Evolutionary conservation across 2,329 filamentous ascomycete species (phyloP).

Genomic region (Diaporthe aspalathi): DNA sequence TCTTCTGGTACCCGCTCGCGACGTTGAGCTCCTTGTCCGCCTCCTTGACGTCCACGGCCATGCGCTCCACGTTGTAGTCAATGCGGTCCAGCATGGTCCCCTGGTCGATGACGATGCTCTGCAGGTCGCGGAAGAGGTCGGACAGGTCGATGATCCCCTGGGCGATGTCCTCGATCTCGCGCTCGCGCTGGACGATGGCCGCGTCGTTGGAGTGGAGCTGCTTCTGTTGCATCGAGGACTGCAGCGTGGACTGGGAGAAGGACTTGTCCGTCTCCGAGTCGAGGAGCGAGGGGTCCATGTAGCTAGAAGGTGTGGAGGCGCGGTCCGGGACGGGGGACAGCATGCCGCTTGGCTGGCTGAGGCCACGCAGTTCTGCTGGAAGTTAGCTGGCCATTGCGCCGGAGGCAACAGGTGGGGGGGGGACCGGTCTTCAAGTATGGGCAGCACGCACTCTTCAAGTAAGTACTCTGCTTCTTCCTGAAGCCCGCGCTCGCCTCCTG

Average conservation of each 20-base stretch:
- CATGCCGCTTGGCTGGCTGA: conserved; percentile 69
- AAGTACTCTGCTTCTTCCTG: conserved; percentile 96
- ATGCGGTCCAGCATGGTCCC: conserved; percentile 93
- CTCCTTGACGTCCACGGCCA: conserved; percentile 91
- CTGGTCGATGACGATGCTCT: conserved; percentile 94
- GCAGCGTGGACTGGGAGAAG: conserved; percentile 89
- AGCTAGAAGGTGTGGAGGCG: conserved; percentile 66
- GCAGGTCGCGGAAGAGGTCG: conserved; percentile 95
- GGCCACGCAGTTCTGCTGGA: conserved; percentile 75
- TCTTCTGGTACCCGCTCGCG: conserved; percentile 88
- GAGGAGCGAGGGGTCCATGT: conserved; percentile 83
- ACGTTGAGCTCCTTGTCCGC: conserved; percentile 93
- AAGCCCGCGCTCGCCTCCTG: conserved; percentile 94
- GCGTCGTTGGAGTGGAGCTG: conserved; percentile 81
- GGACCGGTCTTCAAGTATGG: background rate
- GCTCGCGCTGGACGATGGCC: conserved; percentile 89
- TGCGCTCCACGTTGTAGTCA: conserved; percentile 97
- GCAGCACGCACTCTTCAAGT: conserved; percentile 81
- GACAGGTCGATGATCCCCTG: conserved; percentile 97
- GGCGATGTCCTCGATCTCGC: conserved; percentile 97
- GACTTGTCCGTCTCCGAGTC: conserved; percentile 95
- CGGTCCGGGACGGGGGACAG: conserved; percentile 62
- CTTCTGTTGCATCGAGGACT: conserved; percentile 78
- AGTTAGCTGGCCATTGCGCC: conserved; percentile 42
- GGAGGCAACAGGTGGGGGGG: background rate